Evolutionary conservation across 768 basidiomycete genomes (phyloP).

Genomic region (Inosperma sp.): DNA sequence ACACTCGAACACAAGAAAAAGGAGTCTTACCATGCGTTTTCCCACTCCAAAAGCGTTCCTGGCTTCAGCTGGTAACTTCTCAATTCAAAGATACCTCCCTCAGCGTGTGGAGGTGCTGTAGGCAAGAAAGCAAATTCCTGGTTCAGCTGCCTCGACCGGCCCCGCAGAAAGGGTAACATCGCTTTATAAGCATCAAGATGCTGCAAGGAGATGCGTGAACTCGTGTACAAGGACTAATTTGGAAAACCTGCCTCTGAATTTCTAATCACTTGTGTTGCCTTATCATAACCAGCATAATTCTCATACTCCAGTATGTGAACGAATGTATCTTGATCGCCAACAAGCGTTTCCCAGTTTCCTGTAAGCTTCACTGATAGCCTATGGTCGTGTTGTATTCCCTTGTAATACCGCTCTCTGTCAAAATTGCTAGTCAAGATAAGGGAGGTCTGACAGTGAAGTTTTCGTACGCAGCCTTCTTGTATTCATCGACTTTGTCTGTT

Average conservation of each 20-base stretch:
- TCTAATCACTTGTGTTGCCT: constrained; percentile 57
- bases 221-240: background rate
- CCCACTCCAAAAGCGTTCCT: constrained; percentile 93
- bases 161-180: constrained; percentile 72
- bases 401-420: constrained; percentile 79
- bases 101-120: constrained; percentile 77
- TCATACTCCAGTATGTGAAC: constrained; percentile 85
- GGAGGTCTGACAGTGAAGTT: background rate
- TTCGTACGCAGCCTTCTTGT: constrained; percentile 83
- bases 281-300: constrained; percentile 87
- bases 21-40: constrained; percentile 70
- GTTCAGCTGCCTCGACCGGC: constrained; percentile 71
- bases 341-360: constrained; percentile 88
- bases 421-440: constrained; percentile 7
- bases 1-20: constrained; percentile 1
- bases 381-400: constrained; percentile 68
- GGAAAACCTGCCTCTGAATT: constrained; percentile 54
- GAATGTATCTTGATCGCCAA: constrained; percentile 89
- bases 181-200: constrained; percentile 64
- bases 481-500: constrained; percentile 75
- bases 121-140: constrained; percentile 97
- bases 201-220: constrained; percentile 28
- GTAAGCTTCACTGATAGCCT: constrained; percentile 80
- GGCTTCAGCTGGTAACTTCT: constrained; percentile 85
- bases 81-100: constrained; percentile 93